Evolutionary conservation across 2,329 filamentous ascomycete species (phyloP), one percentile per base, ranked within the genome.

Genomic region (Penicillium sp.): DNA sequence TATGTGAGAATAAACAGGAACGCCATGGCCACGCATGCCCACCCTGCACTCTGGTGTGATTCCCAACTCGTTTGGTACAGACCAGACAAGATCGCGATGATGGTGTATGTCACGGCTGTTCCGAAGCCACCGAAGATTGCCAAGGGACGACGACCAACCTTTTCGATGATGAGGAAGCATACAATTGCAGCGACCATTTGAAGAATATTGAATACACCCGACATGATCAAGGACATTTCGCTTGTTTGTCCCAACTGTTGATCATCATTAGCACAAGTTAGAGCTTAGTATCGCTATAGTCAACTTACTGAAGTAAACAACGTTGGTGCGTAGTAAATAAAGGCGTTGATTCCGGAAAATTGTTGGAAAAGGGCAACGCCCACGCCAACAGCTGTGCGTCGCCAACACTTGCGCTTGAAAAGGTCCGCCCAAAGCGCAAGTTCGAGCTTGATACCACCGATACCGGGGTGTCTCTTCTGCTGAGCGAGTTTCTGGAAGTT

Each of bases 261-360:
- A 25, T 15, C 17, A 51, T 37, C 11, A 4, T 51, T 22, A 38
- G 28, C 20, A 8, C 2, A 15, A 17, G 15, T 22, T 15, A 15
- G 2, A 25, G 22, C 15, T 3, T 20, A n/a, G 12, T 14, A 31
- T 15, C 3, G 7, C 4, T 31, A 25, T 14, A 6, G 5, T 10
- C 11, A 10, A 15, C 65, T 72, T 68, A 4, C 63, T 59, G 34
- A 75, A 67, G 12, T 52, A 25, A 82, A 81, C 0, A 82, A 65
- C 0, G 74, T 80, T 0, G 81, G 79, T 0, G 74, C 67, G 63
- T 82, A 82, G 69, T 82, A 82, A 49, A 84, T 82, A 1, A 82
- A 67, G 0, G 79, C 79, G 43, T 81, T 80, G 57, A 79, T 77
- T 1, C 74, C 74, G 0, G 58, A 62, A 34, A 80, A 79, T 57